Base-by-base conservation (phyloP, 2,329 filamentous ascomycete genomes). In the Hirsutella thompsonii region DNA sequence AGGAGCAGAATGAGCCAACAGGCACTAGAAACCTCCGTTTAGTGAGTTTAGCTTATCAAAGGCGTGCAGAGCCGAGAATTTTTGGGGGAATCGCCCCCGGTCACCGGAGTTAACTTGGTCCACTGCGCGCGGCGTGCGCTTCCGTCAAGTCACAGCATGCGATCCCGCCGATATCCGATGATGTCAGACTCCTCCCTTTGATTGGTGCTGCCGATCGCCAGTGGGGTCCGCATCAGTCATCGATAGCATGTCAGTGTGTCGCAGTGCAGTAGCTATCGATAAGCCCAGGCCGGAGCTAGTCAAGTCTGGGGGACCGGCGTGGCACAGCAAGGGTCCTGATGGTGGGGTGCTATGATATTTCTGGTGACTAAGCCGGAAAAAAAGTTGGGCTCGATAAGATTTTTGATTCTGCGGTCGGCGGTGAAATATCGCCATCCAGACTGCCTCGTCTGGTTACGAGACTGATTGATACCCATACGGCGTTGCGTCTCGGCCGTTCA, bases 361-460 rank as follows among this genome's bases (percentile, higher is more conserved):
- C n/a, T 16, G 8, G n/a, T 43, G 42, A 43, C 42, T 43, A 34
- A 43, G 42, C 42, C 30, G 14, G n/a, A 34, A 18, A 21, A 37
- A 40, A 43, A 40, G 36, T 29, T 39, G 32, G 23, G 14, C n/a
- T 38, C 40, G 40, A 42, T 42, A 34, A 38, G 30, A 39, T 38
- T 42, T 38, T 38, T 28, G 35, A 28, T 32, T 40, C 8, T 21
- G 2, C 26, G 36, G 5, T n/a, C 9, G 19, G 14, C 26, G 18
- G 20, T 20, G 20, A 8, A 33, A 33, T 29, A 39, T 30, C 34
- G 33, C 18, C 39, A 34, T 26, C 32, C 32, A 34, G 32, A 11
- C 16, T 32, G 29, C 29, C 29, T 32, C 29, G 29, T 34, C 32
- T 34, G 32, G 32, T 19, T 34, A 19, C 32, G 32, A 34, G 32